Percentiles rank a stretch among this genome's conserved stretches.
Conservation (phyloP, 495 filamentous ascomycete genomes). For the Podospora didyma region DNA sequence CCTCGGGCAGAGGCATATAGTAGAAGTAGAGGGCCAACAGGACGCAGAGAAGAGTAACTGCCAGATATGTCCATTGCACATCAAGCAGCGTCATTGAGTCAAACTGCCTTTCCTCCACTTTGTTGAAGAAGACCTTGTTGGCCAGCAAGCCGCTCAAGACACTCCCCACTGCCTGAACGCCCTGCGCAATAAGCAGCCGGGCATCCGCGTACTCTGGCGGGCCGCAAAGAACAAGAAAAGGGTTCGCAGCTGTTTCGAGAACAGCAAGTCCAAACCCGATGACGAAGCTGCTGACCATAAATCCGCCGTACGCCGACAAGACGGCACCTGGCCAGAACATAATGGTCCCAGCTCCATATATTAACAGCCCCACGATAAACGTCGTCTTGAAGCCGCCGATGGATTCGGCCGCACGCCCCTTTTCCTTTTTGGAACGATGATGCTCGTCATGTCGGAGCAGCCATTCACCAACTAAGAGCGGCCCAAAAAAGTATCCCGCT, state of each 20-base stretch:
- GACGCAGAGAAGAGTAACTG: conserved; percentile 67
- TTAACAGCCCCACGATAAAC: conserved; percentile 63
- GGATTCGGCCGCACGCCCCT: conserved; percentile 9
- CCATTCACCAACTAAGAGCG: conserved; percentile 63
- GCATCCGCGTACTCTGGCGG: conserved; percentile 47
- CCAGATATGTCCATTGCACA: conserved; percentile 77
- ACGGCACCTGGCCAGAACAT: conserved; percentile 60
- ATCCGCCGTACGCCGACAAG: conserved; percentile 66
- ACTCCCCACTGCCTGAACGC: conserved; percentile 63
- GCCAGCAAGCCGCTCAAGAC: conserved; percentile 64
- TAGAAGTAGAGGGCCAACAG: conserved; percentile 57
- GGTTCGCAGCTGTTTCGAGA: conserved; percentile 71
- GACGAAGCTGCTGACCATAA: conserved; percentile 66
- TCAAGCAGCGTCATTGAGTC: conserved; percentile 45
- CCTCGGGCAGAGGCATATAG: conserved; percentile 53
- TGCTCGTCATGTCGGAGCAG: conserved; percentile 56
- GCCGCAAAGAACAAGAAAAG: conserved; percentile 49
- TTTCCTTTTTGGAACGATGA: conserved; percentile 20
- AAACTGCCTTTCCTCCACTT: conserved; percentile 5
- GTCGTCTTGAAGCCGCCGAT: conserved; percentile 54
- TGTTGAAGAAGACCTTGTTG: conserved; percentile 61
- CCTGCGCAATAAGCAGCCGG: conserved; percentile 65
- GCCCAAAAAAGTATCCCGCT: conserved; percentile 60
- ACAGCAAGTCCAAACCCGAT: conserved; percentile 66
- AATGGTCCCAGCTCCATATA: conserved; percentile 59